Percentiles rank a stretch among this genome's conserved stretches.
phyloP scores from a whole-genome alignment of 2,329 filamentous ascomycete genomes.

The Setomelanomma holmii region DNA sequence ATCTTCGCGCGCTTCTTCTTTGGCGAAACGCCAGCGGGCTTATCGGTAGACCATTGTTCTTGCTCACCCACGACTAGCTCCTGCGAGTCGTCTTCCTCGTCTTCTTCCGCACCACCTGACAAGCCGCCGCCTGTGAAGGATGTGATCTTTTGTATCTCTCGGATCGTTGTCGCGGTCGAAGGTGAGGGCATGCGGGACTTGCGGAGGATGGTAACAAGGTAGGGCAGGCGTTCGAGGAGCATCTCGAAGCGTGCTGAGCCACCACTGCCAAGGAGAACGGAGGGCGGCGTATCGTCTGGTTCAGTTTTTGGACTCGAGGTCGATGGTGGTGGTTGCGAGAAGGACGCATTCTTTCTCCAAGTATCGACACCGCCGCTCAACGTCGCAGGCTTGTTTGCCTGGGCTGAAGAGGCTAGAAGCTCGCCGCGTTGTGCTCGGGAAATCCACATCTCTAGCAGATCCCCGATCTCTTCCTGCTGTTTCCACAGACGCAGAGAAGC shows the following conservation, averaged over 20 bases:
- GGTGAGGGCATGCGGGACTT: slow-evolving; percentile 37
- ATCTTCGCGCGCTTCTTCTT: slow-evolving; percentile 28
- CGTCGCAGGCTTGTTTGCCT: slow-evolving; percentile 30
- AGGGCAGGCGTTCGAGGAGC: slow-evolving; percentile 85
- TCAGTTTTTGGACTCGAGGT: slow-evolving; percentile 6
- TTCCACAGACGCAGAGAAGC: slow-evolving; percentile 84
- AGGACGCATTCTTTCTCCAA: slow-evolving; percentile 40
- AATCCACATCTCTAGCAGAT: slow-evolving; percentile 73
- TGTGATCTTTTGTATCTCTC: slow-evolving; percentile 72
- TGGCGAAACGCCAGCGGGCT: slow-evolving; percentile 38
- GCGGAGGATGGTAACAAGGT: slow-evolving; percentile 71
- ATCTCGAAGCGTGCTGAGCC: slow-evolving; percentile 72
- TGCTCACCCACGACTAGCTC: slow-evolving; percentile 31
- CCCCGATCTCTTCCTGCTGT: slow-evolving; percentile 80
- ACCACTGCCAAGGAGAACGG: slow-evolving; percentile 64
- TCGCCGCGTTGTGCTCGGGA: slow-evolving; percentile 59
- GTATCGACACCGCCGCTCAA: slow-evolving; percentile 49
- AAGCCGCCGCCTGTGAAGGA: slow-evolving; percentile 58
- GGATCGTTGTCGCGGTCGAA: slow-evolving; percentile 46
- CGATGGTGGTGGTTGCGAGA: slow-evolving; percentile 14
- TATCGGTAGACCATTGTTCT: slow-evolving; percentile 55
- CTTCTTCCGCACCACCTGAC: slow-evolving; percentile 34
- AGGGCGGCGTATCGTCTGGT: slow-evolving; percentile 21
- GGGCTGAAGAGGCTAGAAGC: slow-evolving; percentile 28
- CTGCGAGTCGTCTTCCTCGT: slow-evolving; percentile 38